Evolutionary conservation across 768 basidiomycete genomes (phyloP).

Genomic region (Ramaria rubella): DNA sequence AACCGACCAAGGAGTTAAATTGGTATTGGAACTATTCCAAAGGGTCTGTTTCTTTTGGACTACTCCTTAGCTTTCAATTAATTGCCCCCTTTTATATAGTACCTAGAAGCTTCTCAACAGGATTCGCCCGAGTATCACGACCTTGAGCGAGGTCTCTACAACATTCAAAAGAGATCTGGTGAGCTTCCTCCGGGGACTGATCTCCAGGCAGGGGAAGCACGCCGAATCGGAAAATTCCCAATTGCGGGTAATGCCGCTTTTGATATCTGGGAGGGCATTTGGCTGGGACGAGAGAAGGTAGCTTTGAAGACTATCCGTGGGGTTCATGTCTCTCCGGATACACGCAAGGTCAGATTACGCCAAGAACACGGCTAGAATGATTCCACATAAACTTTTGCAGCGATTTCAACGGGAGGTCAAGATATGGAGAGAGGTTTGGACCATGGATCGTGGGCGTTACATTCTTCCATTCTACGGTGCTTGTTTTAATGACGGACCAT

Average conservation of each 20-base stretch:
- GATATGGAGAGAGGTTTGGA: conserved; percentile 51
- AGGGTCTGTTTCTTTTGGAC: conserved; percentile 24
- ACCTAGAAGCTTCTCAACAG: conserved; percentile 19
- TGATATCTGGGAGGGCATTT: conserved; percentile 51
- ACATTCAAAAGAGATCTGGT: conserved; percentile 40
- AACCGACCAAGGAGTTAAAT: conserved; percentile 29
- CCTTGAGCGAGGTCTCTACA: conserved; percentile 43
- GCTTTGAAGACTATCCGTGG: conserved; percentile 52
- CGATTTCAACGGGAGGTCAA: conserved; percentile 47
- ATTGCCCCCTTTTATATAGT: neutral
- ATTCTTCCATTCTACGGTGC: conserved; percentile 56
- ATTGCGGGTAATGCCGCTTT: conserved; percentile 46
- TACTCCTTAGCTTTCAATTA: neutral
- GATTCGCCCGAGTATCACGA: conserved; percentile 29
- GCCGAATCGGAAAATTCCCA: conserved; percentile 41
- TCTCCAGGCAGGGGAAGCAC: conserved; percentile 46
- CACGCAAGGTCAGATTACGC: neutral
- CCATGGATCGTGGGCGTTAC: conserved; percentile 41
- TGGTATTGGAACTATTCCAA: conserved; percentile 47
- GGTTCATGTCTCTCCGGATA: conserved; percentile 39
- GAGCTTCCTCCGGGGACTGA: conserved; percentile 45
- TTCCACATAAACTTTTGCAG: conserved; percentile 22
- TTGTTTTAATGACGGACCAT: conserved; percentile 49
- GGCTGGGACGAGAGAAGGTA: conserved; percentile 48
- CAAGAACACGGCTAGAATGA: conserved; percentile 34